Base-by-base conservation (phyloP, 2,329 filamentous ascomycete genomes). In the Trichoderma oligosporum region DNA sequence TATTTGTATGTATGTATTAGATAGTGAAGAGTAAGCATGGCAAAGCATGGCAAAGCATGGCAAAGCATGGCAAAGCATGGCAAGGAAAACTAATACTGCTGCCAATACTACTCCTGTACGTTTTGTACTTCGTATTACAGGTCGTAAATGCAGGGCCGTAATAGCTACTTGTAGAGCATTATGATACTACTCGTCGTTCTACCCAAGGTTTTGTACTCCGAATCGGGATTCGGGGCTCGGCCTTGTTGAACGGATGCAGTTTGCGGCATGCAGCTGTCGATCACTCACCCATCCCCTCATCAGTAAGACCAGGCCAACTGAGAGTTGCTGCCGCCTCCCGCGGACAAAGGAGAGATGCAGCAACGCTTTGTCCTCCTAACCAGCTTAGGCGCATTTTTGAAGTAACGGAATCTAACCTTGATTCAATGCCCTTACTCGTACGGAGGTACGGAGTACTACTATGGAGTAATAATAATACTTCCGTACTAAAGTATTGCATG, bases 231-330 rank as follows among this genome's bases (percentile, higher is more conserved):
- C n/a, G n/a, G n/a, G n/a, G n/a, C n/a, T 42, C 38, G 38, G 29
- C 49, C 14, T 9, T 35, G 27, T n/a, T 44, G 24, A 46, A 44
- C 31, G 52, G 22, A 38, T 55, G 51, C n/a, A 45, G 29, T 27
- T 38, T 54, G 51, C 12, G 41, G 31, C 24, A 39, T 55, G 22
- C 31, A 39, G 52, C 52, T 46, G 52, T 41, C 39, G 52, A 41
- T 46, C 41, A 20, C 38, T 11, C n/a, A n/a, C n/a, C n/a, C n/a
- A n/a, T n/a, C n/a, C n/a, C n/a, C 41, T 54, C 14, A 39, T 55
- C 41, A 38, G 41, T 41, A 35, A 55, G 33, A 41, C 31, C 35
- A 55, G 24, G 24, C 52, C 16, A 46, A 41, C 22, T 27, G 51
- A n/a, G 36, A 36, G 24, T 22, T 31, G 31, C 14, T 38, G 51